Conservation (phyloP, 495 filamentous ascomycete genomes). For the Aspergillus diversus region DNA sequence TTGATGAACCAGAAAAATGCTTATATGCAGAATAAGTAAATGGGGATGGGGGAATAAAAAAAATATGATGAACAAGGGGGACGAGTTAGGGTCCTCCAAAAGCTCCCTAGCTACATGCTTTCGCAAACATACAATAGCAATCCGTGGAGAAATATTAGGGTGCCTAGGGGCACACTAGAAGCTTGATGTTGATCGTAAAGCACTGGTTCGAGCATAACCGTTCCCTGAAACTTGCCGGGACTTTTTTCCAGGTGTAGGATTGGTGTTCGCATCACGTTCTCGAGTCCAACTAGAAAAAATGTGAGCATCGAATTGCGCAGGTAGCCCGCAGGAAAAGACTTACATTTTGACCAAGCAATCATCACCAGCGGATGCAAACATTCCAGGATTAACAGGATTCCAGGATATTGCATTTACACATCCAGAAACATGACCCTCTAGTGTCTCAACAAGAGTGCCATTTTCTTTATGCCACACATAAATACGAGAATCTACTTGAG, state of each 20-base stretch:
- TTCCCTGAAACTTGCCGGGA: conserved; percentile 33
- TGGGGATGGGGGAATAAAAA: neutral
- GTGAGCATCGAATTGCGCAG: conserved; percentile 26
- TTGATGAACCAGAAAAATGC: conserved; percentile 19
- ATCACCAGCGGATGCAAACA: conserved; percentile 93
- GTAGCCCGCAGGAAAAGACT: conserved; percentile 11
- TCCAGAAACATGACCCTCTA: conserved; percentile 73
- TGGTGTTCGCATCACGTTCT: conserved; percentile 34
- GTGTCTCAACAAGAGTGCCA: conserved; percentile 70
- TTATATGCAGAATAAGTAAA: conserved; percentile 22
- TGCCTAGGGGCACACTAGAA: conserved; percentile 23
- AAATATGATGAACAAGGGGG: conserved; percentile 4
- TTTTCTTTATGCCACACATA: conserved; percentile 91
- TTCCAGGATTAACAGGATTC: conserved; percentile 79
- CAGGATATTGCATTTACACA: conserved; percentile 91
- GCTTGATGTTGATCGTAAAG: conserved; percentile 46
- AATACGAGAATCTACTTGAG: conserved; percentile 66
- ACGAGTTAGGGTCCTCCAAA: conserved; percentile 5
- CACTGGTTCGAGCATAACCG: conserved; percentile 45
- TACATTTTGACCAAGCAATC: conserved; percentile 87
- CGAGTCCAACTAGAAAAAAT: conserved; percentile 41
- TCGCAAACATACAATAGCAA: conserved; percentile 15
- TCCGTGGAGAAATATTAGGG: conserved; percentile 10
- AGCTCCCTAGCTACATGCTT: conserved; percentile 19
- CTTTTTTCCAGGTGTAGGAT: conserved; percentile 28